Evolutionary conservation across 495 filamentous ascomycete species (phyloP), one percentile per base, ranked within the genome.

Genomic region (Filosporella fistucella): DNA sequence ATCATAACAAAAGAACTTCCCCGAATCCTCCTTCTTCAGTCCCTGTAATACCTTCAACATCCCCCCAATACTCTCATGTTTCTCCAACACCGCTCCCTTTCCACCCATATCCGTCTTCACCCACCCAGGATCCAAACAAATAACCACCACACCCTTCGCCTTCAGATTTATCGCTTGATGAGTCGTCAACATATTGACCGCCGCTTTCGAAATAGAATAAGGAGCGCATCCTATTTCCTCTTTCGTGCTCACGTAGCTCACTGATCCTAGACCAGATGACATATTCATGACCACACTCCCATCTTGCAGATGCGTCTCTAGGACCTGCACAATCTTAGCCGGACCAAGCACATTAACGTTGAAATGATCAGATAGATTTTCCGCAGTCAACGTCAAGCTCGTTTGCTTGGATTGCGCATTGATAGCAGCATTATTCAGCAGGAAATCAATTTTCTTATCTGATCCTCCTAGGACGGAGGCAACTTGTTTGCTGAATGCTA

Each of bases 391-490:
- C n/a, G n/a, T n/a, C n/a, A n/a, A n/a, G n/a, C n/a, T n/a, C n/a
- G n/a, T n/a, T n/a, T n/a, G n/a, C n/a, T n/a, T n/a, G n/a, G n/a
- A n/a, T n/a, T n/a, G n/a, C n/a, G 52, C 42, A 51, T 70, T 70
- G 48, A 74, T 58, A 37, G 52, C 65, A 5, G 72, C 72, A 47
- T 60, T 66, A 60, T 71, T 70, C 55, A 74, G 34, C 11, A 75
- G 52, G 54, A 53, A 72, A 47, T 72, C 61, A 45, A 75, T 66
- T 38, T 65, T 65, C 10, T 53, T 54, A 21, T 52, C 49, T 8
- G 42, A n/a, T n/a, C n/a, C n/a, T n/a, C n/a, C 49, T 9, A 59
- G 56, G 41, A 68, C 58, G 18, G 55, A 57, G 7, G 59, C n/a
- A n/a, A n/a, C n/a, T n/a, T n/a, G n/a, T n/a, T n/a, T 54, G 39